Conservation (phyloP, 805 yeast species). For the Komagataella mondaviorum region DNA sequence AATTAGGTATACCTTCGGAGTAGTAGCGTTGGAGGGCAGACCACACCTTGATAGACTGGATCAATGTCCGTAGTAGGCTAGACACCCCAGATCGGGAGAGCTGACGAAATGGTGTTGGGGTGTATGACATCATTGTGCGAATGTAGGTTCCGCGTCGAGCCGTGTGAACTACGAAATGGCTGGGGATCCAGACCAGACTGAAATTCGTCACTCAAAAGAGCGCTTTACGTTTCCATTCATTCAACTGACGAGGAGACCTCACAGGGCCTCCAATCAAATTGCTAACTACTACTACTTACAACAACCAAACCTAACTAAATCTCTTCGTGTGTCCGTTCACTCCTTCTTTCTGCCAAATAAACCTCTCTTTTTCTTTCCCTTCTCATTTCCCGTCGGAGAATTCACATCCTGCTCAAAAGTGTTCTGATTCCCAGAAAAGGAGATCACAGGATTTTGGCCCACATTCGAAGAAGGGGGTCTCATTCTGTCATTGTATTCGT, state of each 20-base stretch:
- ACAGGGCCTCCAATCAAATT: background rate
- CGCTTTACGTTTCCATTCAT: background rate
- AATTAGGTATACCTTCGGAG: background rate
- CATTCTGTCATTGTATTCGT: slow-evolving; percentile 10
- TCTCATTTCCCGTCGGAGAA: slow-evolving; percentile 25
- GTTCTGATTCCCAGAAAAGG: slow-evolving; percentile 2
- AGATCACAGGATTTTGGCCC: slow-evolving; percentile 3
- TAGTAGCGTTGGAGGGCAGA: background rate
- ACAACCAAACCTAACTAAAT: background rate
- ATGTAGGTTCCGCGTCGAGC: background rate
- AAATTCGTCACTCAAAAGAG: background rate
- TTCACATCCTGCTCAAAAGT: slow-evolving; percentile 17
- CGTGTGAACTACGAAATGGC: background rate
- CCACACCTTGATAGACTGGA: background rate
- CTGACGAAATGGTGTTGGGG: background rate
- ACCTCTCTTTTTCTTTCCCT: slow-evolving; percentile 67
- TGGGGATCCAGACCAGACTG: background rate
- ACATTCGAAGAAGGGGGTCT: slow-evolving; percentile 3
- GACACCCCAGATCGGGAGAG: background rate
- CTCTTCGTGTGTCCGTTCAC: background rate
- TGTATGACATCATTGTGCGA: background rate
- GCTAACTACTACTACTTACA: background rate
- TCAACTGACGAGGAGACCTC: background rate
- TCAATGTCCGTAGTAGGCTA: background rate
- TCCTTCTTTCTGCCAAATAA: slow-evolving; percentile 54